Percentiles rank a stretch among this genome's conserved stretches.
These are phyloP conservation scores for Aureobasidium zeae DNA, from an alignment of 2,329 filamentous ascomycete species.

Conservation along the genomic window DNA sequence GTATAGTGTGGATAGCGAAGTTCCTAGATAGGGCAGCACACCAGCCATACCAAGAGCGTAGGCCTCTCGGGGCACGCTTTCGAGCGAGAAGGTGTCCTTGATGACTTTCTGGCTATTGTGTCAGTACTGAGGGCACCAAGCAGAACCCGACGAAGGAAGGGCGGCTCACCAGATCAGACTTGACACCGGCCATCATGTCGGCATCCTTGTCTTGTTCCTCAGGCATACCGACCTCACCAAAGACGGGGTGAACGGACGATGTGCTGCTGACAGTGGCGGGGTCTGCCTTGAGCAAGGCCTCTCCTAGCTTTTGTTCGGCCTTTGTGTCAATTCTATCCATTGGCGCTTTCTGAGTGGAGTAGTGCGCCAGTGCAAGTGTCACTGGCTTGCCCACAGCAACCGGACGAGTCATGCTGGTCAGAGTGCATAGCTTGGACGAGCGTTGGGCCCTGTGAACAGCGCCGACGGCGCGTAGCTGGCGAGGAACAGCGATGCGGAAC, in stretches of 20 bases:
- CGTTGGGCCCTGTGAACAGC: constrained; percentile 26
- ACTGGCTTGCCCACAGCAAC: constrained; percentile 29
- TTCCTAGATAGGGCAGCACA: constrained; percentile 60
- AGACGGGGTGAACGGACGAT: constrained; percentile 41
- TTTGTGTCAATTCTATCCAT: constrained; percentile 46
- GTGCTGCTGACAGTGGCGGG: constrained; percentile 52
- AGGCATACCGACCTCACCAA: constrained; percentile 30
- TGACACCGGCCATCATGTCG: constrained; percentile 40
- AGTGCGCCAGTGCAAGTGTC: constrained; percentile 21
- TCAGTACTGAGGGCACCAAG: too few relatives aligned
- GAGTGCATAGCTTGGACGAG: constrained; percentile 36
- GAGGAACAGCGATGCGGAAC: constrained; percentile 38
- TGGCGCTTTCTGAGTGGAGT: constrained; percentile 20
- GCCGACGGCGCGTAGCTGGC: constrained; percentile 34
- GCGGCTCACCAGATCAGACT: constrained; percentile 27
- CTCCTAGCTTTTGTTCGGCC: constrained; percentile 45
- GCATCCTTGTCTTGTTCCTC: constrained; percentile 27
- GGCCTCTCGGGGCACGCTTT: constrained; percentile 39
- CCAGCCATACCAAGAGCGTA: constrained; percentile 43
- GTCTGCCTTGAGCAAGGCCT: constrained; percentile 49
- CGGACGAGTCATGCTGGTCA: constrained; percentile 25
- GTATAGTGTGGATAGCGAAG: constrained; percentile 72
- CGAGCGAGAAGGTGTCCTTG: constrained; percentile 40
- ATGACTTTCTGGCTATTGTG: constrained; percentile 34
- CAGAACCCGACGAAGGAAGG: too few relatives aligned